Evolutionary conservation across 305 asterid genomes (phyloP).

Genomic region (Andrographis paniculata): DNA sequence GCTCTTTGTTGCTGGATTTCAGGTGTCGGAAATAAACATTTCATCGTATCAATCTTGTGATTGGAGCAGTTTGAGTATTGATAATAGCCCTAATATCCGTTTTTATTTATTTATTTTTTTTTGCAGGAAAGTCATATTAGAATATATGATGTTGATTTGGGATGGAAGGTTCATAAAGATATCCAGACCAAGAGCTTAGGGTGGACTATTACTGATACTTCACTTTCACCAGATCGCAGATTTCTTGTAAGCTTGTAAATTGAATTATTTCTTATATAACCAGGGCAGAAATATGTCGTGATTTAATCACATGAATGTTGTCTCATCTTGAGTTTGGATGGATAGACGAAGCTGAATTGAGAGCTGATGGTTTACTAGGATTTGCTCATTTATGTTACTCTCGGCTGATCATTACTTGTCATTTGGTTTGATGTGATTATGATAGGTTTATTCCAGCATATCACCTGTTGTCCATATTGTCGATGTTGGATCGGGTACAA

Average conservation of each 20-base stretch:
- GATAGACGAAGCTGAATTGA: no score
- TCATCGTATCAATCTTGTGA: slow-evolving; percentile 8
- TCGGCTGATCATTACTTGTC: slow-evolving; percentile 10
- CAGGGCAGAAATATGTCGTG: neutral
- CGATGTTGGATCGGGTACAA: slow-evolving; percentile 70
- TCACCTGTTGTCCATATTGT: slow-evolving; percentile 87
- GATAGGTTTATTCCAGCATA: slow-evolving; percentile 81
- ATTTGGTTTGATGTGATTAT: slow-evolving; percentile 18
- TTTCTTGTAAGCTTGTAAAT: slow-evolving; percentile 56
- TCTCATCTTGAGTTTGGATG: no score
- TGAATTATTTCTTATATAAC: neutral
- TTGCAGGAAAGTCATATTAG: slow-evolving; percentile 67
- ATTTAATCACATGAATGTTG: no score
- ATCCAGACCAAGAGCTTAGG: slow-evolving; percentile 57
- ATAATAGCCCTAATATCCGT: no score
- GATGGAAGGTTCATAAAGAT: slow-evolving; percentile 72
- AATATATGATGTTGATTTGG: slow-evolving; percentile 55
- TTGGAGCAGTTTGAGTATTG: neutral
- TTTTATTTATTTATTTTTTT: no score
- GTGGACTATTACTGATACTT: slow-evolving; percentile 81
- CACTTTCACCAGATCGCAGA: slow-evolving; percentile 66
- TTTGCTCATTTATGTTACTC: no score
- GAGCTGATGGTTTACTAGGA: no score
- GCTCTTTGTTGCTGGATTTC: slow-evolving; percentile 87
- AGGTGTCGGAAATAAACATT: slow-evolving; percentile 35